phyloP scores from a whole-genome alignment of 768 basidiomycete genomes.

The Russula sp. region DNA sequence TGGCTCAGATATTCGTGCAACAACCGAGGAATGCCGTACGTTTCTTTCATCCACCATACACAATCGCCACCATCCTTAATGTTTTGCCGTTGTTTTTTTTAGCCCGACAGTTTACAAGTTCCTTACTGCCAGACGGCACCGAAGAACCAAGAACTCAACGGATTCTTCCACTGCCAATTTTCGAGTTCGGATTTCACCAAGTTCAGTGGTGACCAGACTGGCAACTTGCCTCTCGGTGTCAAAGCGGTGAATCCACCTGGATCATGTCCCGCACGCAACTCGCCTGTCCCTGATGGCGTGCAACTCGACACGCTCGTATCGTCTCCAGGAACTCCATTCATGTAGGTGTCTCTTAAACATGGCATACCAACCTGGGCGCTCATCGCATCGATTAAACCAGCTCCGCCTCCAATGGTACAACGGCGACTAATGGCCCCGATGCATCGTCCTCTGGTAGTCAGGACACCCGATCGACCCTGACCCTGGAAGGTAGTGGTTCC shows the following conservation, averaged over 20 bases:
- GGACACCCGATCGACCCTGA: too few species aligned
- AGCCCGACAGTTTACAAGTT: slow-evolving; percentile 38
- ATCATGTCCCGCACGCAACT: slow-evolving; percentile 43
- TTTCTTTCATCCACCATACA: background rate
- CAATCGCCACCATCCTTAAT: background rate
- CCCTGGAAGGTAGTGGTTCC: too few species aligned
- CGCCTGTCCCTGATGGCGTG: slow-evolving; percentile 42
- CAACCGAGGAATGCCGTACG: slow-evolving; percentile 49
- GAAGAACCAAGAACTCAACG: slow-evolving; percentile 43
- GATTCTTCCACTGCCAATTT: slow-evolving; percentile 53
- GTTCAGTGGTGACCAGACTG: slow-evolving; percentile 41
- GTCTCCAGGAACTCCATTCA: slow-evolving; percentile 27
- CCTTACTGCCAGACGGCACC: slow-evolving; percentile 48
- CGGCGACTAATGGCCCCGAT: too few species aligned
- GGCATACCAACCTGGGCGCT: background rate
- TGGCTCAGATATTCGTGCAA: slow-evolving; percentile 48
- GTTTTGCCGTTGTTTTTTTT: background rate
- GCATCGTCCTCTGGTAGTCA: too few species aligned
- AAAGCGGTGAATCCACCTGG: slow-evolving; percentile 38
- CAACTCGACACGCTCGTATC: slow-evolving; percentile 36
- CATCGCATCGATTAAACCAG: background rate
- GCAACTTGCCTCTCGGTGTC: slow-evolving; percentile 46
- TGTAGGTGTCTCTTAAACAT: background rate
- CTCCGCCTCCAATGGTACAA: too few species aligned
- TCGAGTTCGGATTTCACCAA: slow-evolving; percentile 36